Base-by-base conservation (phyloP, 495 filamentous ascomycete genomes). In the Schizothecium vesticola region DNA sequence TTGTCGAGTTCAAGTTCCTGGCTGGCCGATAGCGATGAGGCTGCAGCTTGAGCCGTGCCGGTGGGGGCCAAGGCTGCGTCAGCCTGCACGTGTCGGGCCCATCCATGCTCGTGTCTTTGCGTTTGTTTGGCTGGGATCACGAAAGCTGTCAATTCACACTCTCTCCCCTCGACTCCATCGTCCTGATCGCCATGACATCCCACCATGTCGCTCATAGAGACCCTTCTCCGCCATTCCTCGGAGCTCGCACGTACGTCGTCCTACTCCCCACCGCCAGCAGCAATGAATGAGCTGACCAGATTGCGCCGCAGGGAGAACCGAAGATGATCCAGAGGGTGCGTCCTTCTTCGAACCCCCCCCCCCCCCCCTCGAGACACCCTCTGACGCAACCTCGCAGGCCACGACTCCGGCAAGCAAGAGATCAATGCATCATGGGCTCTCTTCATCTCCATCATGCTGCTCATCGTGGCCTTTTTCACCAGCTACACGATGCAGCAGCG, bases 401-500 rank as follows among this genome's bases (percentile, higher is more conserved):
- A 76, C 69, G 82, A 86, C 70, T 79, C 81, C 59, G 79, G 80
- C 29, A 78, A 96, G 78, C 91, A 94, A 82, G 95, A 98, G 83
- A 91, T 96, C 59, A 91, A 91, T 74, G 90, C 93, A 74, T 97
- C 95, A 83, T 96, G 93, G 92, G 93, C 94, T 24, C 87, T 99
- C 64, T 97, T 97, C 78, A 98, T 99, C 74, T 87, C 97, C 72
- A 94, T 99, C 67, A 86, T 91, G 83, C 85, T 99, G 58, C 86
- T 99, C 73, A 96, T 97, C 73, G 84, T 92, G 65, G 95, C 95
- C 58, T 89, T 99, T 68, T 97, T 97, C 81, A 95, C 93, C 29
- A 97, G 93, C 86, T 99, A 99, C 80, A 89, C 94, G 70, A 86
- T 98, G 56, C 94, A 98, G 79, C 89, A 94, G 79, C 90, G 89